These are phyloP conservation scores for Tricholomella constricta DNA, from an alignment of 768 basidiomycete species.

Conservation along the genomic window DNA sequence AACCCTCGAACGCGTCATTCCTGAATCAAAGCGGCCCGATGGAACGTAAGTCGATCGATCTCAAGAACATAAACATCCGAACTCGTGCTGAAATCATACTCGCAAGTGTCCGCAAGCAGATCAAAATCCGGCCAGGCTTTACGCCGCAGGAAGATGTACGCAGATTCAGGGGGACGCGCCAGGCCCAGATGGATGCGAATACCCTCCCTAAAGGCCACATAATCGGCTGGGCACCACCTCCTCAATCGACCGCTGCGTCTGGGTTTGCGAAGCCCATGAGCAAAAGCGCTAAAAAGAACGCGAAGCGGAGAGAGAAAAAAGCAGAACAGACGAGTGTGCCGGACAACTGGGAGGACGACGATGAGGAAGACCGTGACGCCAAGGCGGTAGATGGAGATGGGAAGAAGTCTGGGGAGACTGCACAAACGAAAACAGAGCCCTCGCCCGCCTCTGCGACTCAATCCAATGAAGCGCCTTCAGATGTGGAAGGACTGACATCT, in stretches of 20 bases:
- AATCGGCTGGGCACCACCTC: constrained; percentile 75
- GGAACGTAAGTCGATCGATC: constrained; percentile 65
- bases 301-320: constrained; percentile 76
- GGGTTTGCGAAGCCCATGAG: constrained; percentile 50
- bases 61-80: constrained; percentile 13
- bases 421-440: background rate
- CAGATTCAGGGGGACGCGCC: constrained; percentile 80
- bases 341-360: constrained; percentile 81
- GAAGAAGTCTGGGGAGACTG: constrained; percentile 17
- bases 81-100: constrained; percentile 12
- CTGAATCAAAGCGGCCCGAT: constrained; percentile 78
- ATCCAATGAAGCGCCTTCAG: constrained; percentile 14
- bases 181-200: constrained; percentile 68
- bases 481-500: constrained; percentile 39
- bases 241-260: constrained; percentile 41
- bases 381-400: constrained; percentile 8
- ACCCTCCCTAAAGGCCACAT: constrained; percentile 77
- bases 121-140: constrained; percentile 89
- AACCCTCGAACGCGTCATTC: constrained; percentile 87
- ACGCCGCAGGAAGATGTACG: constrained; percentile 93
- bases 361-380: constrained; percentile 38
- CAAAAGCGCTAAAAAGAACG: constrained; percentile 83
- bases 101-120: constrained; percentile 77
- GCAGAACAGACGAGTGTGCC: constrained; percentile 63
- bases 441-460: constrained; percentile 5